Conservation (phyloP, 1,139 yeast species). For the Yamadazyma atmosphaerica region DNA sequence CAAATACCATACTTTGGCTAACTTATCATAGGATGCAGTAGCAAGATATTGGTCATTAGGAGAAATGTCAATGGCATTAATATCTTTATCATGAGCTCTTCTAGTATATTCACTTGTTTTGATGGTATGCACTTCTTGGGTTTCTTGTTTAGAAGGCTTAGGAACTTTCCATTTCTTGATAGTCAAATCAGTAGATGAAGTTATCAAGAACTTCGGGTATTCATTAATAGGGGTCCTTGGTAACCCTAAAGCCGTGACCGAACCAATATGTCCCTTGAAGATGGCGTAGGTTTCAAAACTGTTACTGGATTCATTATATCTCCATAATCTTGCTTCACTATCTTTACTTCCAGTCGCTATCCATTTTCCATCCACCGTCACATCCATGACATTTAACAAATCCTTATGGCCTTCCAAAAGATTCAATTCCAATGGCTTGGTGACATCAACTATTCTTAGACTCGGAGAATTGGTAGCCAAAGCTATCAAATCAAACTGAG, state of each 20-base stretch:
- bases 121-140: no score
- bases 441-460: slow-evolving; percentile 65
- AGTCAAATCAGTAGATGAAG: slow-evolving; percentile 89
- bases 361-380: slow-evolving; percentile 81
- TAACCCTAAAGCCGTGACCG: slow-evolving; percentile 80
- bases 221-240: slow-evolving; percentile 55
- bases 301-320: slow-evolving; percentile 41
- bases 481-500: slow-evolving; percentile 57
- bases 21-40: slow-evolving; percentile 93
- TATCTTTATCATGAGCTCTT: slow-evolving; percentile 96
- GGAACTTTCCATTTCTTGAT: slow-evolving; percentile 88
- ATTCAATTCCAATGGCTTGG: slow-evolving; percentile 58
- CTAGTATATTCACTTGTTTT: slow-evolving; percentile 78
- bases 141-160: slow-evolving; percentile 20
- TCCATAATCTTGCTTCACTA: slow-evolving; percentile 82
- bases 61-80: slow-evolving; percentile 81
- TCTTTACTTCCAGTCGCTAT: slow-evolving; percentile 94
- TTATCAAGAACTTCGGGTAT: slow-evolving; percentile 73
- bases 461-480: slow-evolving; percentile 96
- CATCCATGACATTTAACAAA: slow-evolving; percentile 77
- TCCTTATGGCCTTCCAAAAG: slow-evolving; percentile 83
- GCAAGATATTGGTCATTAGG: slow-evolving; percentile 89
- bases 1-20: slow-evolving; percentile 85
- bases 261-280: slow-evolving; percentile 83
- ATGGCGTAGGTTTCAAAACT: slow-evolving; percentile 57